Conservation (phyloP, 2,329 filamentous ascomycete genomes). For the Lecanosticta acicola region DNA sequence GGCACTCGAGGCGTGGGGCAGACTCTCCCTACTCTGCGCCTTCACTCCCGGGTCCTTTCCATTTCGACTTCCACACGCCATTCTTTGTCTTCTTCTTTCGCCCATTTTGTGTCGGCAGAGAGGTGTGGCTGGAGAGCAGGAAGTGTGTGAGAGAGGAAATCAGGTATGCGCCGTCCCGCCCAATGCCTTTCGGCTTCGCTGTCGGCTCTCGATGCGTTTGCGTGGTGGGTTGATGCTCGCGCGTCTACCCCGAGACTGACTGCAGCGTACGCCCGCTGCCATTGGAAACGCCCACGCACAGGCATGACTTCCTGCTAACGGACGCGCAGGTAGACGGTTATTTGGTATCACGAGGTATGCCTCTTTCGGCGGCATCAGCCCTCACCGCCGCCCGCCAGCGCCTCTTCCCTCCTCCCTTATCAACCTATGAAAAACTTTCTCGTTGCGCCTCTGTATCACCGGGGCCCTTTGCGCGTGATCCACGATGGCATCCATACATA, state of each 20-base stretch:
- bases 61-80: conserved; percentile 1
- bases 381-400: conserved; percentile 5
- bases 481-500: conserved; percentile 5
- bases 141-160: not conserved
- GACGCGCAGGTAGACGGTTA: conserved; percentile 10
- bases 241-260: conserved; percentile 3
- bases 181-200: conserved; percentile 1
- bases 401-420: conserved; percentile 4
- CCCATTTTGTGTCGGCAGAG: conserved; percentile 6
- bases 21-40: too few species aligned
- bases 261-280: not conserved
- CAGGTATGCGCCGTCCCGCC: not conserved
- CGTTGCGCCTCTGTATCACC: conserved; percentile 7
- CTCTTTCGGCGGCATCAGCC: conserved; percentile 4
- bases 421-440: conserved; percentile 6
- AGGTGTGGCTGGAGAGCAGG: conserved; percentile 8
- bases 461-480: not conserved
- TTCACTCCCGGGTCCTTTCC: too few species aligned
- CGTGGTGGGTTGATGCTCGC: conserved; percentile 1
- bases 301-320: conserved; percentile 7
- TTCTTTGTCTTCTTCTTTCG: conserved; percentile 7
- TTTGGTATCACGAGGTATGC: conserved; percentile 20
- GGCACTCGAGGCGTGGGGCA: too few species aligned
- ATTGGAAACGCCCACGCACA: not conserved
- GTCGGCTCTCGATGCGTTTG: conserved; percentile 2